phyloP scores from a whole-genome alignment of 2,329 filamentous ascomycete species.

The Microdochium nivale region DNA sequence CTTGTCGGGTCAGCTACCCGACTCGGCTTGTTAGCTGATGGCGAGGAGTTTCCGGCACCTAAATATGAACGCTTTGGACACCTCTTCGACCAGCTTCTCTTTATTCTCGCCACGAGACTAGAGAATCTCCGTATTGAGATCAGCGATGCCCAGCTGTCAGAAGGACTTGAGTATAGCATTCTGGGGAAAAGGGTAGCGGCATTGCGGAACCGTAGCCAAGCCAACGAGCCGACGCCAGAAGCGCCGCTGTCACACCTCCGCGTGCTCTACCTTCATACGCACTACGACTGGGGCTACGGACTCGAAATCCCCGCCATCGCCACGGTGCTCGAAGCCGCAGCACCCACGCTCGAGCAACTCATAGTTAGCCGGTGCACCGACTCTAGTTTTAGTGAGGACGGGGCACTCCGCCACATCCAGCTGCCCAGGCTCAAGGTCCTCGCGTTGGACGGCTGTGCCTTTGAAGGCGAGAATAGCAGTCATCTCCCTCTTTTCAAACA shows the following conservation, averaged over 20 bases:
- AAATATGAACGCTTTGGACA: background rate
- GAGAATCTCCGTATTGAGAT: background rate
- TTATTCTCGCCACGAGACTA: background rate
- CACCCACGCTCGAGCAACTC: background rate
- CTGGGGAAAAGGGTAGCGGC: background rate
- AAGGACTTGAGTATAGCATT: background rate
- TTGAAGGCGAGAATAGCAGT: background rate
- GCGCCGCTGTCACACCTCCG: background rate
- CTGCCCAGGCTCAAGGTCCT: background rate
- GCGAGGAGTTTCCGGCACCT: background rate
- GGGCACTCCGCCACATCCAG: background rate
- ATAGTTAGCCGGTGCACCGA: background rate
- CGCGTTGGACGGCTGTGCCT: background rate
- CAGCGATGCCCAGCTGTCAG: background rate
- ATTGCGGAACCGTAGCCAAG: background rate
- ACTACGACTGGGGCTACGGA: background rate
- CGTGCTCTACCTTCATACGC: background rate
- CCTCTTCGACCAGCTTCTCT: background rate
- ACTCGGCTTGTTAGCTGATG: background rate
- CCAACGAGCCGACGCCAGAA: background rate
- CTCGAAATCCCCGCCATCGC: background rate
- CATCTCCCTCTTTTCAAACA: background rate
- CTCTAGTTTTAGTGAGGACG: no score
- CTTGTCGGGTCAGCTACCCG: background rate
- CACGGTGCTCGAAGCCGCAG: background rate